These are phyloP conservation scores for Chenopodium formosanum DNA, from an alignment of 148 eudicot species.

Conservation along the genomic window DNA sequence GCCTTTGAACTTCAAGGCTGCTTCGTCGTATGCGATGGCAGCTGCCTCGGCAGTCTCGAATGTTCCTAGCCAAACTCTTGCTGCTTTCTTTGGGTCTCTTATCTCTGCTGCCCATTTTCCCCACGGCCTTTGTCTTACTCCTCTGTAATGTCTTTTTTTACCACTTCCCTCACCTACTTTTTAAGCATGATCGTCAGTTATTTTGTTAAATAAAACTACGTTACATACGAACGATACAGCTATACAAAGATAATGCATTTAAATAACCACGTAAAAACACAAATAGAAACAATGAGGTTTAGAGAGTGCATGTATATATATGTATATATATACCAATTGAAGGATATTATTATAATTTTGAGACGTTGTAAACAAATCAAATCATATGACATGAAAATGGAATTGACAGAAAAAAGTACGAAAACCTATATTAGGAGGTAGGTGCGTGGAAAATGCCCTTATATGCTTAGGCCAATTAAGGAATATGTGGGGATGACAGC, in stretches of 20 bases:
- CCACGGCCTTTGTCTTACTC: conserved; percentile 87
- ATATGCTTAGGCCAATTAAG: neutral
- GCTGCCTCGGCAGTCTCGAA: conserved; percentile 78
- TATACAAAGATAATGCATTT: too few relatives aligned
- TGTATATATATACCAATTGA: too few relatives aligned
- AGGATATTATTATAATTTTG: neutral
- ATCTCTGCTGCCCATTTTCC: conserved; percentile 97
- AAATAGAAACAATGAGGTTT: too few relatives aligned
- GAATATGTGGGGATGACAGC: neutral
- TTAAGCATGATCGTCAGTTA: too few relatives aligned
- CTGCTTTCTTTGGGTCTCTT: conserved; percentile 70
- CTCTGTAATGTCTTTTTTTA: conserved; percentile 56
- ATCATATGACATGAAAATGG: neutral
- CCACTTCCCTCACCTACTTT: conserved; percentile 23
- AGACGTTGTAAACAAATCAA: neutral
- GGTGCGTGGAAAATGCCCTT: neutral
- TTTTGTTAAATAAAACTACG: too few relatives aligned
- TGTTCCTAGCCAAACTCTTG: conserved; percentile 84
- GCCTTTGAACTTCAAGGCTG: conserved; percentile 68
- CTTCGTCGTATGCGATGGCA: conserved; percentile 73
- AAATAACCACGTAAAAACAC: too few relatives aligned
- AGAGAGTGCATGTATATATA: too few relatives aligned
- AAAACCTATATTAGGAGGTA: neutral
- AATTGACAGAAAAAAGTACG: neutral
- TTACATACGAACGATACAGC: too few relatives aligned